Conservation (phyloP, 1,284 basidiomycete genomes). For the Sporisorium reilianum region DNA sequence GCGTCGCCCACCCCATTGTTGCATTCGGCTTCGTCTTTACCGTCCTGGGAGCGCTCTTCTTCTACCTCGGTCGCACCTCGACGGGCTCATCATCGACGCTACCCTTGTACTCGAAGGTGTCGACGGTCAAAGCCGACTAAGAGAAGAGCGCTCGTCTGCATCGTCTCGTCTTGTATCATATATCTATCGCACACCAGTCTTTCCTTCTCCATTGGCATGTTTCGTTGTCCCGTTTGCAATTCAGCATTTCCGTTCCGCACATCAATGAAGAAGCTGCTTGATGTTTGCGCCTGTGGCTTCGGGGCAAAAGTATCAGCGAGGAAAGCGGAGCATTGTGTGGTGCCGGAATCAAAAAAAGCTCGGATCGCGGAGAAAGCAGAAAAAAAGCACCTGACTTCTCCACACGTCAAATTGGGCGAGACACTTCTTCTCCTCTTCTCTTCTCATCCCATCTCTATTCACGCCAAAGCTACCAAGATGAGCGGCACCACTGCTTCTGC, state of each 20-base stretch:
- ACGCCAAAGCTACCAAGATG: slow-evolving; percentile 11
- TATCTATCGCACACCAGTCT: not conserved
- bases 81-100: slow-evolving; percentile 12
- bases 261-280: not conserved
- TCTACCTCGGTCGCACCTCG: slow-evolving; percentile 27
- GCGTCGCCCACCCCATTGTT: slow-evolving; percentile 28
- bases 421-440: not conserved
- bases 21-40: slow-evolving; percentile 39
- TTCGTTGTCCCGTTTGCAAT: not conserved
- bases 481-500: not conserved
- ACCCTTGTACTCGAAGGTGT: slow-evolving; percentile 45
- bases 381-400: not conserved
- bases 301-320: not conserved
- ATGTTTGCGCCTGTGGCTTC: too few relatives aligned
- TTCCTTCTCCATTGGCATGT: not conserved
- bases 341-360: too few relatives aligned
- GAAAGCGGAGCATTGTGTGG: not conserved
- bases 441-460: not conserved
- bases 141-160: not conserved
- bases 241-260: not conserved
- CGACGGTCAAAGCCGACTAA: slow-evolving; percentile 47
- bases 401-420: slow-evolving; percentile 5
- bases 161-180: not conserved
- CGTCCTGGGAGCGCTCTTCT: slow-evolving; percentile 31
- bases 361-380: slow-evolving; percentile 2